Evolutionary conservation across 345 rosid species (phyloP).

Genomic region (Geranium brycei): DNA sequence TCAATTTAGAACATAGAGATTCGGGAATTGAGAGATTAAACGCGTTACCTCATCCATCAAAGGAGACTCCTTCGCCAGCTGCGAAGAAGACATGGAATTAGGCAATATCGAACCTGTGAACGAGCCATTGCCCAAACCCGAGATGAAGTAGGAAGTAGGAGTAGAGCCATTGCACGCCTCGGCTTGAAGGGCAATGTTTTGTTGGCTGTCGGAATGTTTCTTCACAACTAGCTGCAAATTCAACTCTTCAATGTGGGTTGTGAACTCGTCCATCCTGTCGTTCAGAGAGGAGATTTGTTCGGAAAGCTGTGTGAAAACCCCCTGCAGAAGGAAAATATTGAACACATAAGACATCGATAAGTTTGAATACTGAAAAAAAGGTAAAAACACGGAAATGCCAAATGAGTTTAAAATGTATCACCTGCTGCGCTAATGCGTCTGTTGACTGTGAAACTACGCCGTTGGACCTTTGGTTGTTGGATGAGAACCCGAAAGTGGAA

Average conservation of each 20-base stretch:
- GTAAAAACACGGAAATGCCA: constrained; percentile 4
- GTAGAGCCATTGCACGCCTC: constrained; percentile 72
- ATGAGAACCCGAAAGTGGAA: constrained; percentile 33
- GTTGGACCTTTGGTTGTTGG: constrained; percentile 29
- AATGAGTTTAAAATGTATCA: constrained; percentile 8
- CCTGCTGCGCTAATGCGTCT: constrained; percentile 41
- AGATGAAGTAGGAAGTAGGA: constrained; percentile 71
- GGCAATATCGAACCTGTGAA: constrained; percentile 58
- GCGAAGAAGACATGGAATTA: constrained; percentile 65
- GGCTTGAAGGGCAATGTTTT: constrained; percentile 44
- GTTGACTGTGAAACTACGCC: constrained; percentile 37
- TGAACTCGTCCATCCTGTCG: constrained; percentile 93
- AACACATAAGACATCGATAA: background rate
- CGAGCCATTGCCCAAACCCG: constrained; percentile 68
- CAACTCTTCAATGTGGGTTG: constrained; percentile 57
- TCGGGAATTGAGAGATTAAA: background rate
- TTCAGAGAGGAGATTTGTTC: constrained; percentile 77
- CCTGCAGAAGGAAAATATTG: constrained; percentile 24
- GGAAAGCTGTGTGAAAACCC: constrained; percentile 64
- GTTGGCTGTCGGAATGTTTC: constrained; percentile 48
- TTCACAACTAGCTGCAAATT: constrained; percentile 46
- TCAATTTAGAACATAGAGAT: background rate
- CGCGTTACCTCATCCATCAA: constrained; percentile 71
- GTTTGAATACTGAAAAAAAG: background rate
- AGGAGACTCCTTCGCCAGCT: constrained; percentile 63